Evolutionary conservation across 352 stramenopile species (phyloP), one percentile per base, ranked within the genome.

Genomic region (Phytopythium mirpurense): DNA sequence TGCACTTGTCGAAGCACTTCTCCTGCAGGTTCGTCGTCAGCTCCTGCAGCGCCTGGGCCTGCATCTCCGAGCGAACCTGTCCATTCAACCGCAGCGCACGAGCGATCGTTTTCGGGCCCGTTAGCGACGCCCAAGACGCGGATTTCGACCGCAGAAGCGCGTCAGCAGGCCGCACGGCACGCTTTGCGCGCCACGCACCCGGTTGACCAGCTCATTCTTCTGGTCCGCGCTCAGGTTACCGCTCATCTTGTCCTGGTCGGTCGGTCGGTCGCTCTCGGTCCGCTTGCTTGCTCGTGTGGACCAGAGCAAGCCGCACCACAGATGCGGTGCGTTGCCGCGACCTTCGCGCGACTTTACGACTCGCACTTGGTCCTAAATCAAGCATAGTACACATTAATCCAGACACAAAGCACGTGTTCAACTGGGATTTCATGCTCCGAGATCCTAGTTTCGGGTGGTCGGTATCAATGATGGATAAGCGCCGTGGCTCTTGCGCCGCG

Each of bases 1-100:
- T 77, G 73, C 86, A 96, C 68, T 94, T 91, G 71, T 96, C 83
- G 58, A 96, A 96, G 65, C 86, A 96, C 62, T 96, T 96, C 53
- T 93, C 81, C 68, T 93, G 83, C 45, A 96, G 56, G 59, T 82
- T 92, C 68, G 88, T 78, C 49, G 83, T 93, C 62, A 95, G 62
- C 59, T 93, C 83, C 67, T 94, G 79, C 35, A 93, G 67, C 52
- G 81, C 81, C 62, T 92, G 81, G 57, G 83, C 67, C 66, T 93
- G 78, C 31, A 94, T 76, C 66, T 95, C 83, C 54, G 79, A 83
- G 63, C 83, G 83, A 23, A 93, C 70, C 80, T 93, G 62, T 24
- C 23, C 51, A 26, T 35, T 48, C 55, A 51, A 32, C 9, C 9
- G 5, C 29, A 32, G 5, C 29, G 29, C 56, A 47, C 45, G 14